Percentiles rank a stretch among this genome's conserved stretches.
Evolutionary conservation across 2,329 filamentous ascomycete species (phyloP).

Genomic region (Monosporascus sp.): DNA sequence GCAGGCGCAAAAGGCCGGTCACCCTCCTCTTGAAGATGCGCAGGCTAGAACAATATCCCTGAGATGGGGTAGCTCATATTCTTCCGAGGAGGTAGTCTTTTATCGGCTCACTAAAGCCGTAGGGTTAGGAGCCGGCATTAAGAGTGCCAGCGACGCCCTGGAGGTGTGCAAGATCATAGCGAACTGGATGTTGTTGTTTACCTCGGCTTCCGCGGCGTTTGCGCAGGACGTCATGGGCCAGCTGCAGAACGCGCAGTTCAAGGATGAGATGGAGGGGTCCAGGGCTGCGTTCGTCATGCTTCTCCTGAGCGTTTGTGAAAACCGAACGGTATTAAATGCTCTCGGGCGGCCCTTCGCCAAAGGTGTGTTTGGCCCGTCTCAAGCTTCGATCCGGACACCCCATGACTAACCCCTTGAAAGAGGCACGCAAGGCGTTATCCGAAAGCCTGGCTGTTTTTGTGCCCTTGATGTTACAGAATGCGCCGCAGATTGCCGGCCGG

Average conservation of each 20-base stretch:
- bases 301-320: constrained; percentile 58
- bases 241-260: constrained; percentile 37
- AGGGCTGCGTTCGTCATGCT: constrained; percentile 61
- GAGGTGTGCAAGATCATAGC: constrained; percentile 46
- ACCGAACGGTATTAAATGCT: constrained; percentile 47
- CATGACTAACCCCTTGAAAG: constrained; percentile 26
- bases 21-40: constrained; percentile 12
- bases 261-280: constrained; percentile 56
- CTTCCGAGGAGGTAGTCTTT: constrained; percentile 82
- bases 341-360: constrained; percentile 49
- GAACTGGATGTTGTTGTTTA: constrained; percentile 56
- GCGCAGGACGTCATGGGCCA: constrained; percentile 43
- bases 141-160: constrained; percentile 42
- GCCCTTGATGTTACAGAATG: constrained; percentile 50
- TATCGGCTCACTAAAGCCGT: constrained; percentile 90
- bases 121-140: constrained; percentile 48
- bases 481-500: constrained; percentile 47
- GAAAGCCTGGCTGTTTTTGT: constrained; percentile 50
- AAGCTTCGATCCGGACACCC: too few relatives aligned
- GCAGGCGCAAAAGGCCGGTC: constrained; percentile 21
- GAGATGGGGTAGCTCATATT: constrained; percentile 54
- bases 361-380: constrained; percentile 33
- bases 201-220: constrained; percentile 45
- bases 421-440: constrained; percentile 43
- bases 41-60: constrained; percentile 12